Base-by-base conservation (phyloP, 345 rosid species). In the Pistacia integerrima region DNA sequence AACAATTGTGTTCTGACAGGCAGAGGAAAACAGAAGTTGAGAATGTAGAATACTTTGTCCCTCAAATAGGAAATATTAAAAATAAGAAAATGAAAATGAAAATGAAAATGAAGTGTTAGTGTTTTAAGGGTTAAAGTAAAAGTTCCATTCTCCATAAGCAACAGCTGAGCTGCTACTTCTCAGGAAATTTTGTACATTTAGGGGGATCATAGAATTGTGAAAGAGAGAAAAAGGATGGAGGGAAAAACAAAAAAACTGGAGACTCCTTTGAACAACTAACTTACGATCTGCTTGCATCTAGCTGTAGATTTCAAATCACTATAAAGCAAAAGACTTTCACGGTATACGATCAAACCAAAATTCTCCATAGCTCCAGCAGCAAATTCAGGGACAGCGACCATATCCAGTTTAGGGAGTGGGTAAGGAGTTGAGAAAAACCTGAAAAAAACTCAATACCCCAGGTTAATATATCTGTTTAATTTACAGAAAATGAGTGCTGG, bases 401-500 rank as follows among this genome's bases (percentile, higher is more conserved):
- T 79, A 66, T 84, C 86, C 67, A 84, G 67, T 62, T 84, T 84
- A 59, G 87, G 85, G 14, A 87, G 86, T 67, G 70, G 56, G 11
- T 82, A 84, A 33, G 87, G 83, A 80, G 74, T 72, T 11, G 83
- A 86, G 78, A 86, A 82, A 79, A 76, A 86, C 80, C 87, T 84
- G 25, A 54, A 54, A 30, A 30, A 55, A 30, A 49, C 46, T 41
- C 64, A n/a, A 44, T 38, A 35, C 67, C 55, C n/a, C 46, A 56
- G 44, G 57, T 67, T 28, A 28, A 67, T 48, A 49, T n/a, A n/a
- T 17, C 52, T 18, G 69, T 67, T 38, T 14, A 28, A 49, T 48
- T 5, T n/a, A 25, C 18, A 4, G 16, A 11, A 46, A 59, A 54
- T 41, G 58, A 30, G 13, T 25, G 73, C 46, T 70, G 28, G 5